Percentiles rank a stretch among this genome's conserved stretches.
Evolutionary conservation across 192 early-diverging fungal species (phyloP).

Genomic region (Coemansia guatemalensis): DNA sequence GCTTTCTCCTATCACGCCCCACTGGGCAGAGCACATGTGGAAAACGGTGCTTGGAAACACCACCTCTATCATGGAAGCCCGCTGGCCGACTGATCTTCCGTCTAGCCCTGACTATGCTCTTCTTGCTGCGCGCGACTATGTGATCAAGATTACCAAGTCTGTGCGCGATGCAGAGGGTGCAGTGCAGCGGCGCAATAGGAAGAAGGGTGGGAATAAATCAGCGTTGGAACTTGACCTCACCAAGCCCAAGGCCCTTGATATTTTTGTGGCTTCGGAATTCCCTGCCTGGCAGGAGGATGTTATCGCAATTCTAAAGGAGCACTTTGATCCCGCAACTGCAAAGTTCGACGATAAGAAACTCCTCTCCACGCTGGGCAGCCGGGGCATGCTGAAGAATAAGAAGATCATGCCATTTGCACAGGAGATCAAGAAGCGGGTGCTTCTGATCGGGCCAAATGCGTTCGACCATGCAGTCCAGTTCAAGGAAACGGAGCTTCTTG

Average conservation of each 20-base stretch:
- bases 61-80: constrained; percentile 67
- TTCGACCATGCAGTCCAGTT: constrained; percentile 84
- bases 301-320: constrained; percentile 57
- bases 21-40: constrained; percentile 96
- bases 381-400: constrained; percentile 90
- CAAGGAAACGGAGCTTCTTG: constrained; percentile 74
- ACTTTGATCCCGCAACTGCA: constrained; percentile 56
- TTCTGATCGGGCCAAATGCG: constrained; percentile 60
- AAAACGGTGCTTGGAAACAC: constrained; percentile 71
- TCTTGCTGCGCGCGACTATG: constrained; percentile 75
- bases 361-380: constrained; percentile 61
- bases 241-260: constrained; percentile 68
- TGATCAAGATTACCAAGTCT: constrained; percentile 69
- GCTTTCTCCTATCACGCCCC: constrained; percentile 86
- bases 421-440: constrained; percentile 83
- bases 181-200: constrained; percentile 65
- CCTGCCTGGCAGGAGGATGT: constrained; percentile 92
- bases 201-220: constrained; percentile 68
- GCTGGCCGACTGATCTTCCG: constrained; percentile 60
- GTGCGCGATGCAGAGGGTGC: constrained; percentile 77
- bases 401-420: constrained; percentile 96
- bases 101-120: constrained; percentile 67
- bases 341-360: constrained; percentile 76
- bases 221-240: constrained; percentile 56
- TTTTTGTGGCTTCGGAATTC: constrained; percentile 81